Conservation (phyloP, 805 yeast species). For the Helenozyma baotianmanensis region DNA sequence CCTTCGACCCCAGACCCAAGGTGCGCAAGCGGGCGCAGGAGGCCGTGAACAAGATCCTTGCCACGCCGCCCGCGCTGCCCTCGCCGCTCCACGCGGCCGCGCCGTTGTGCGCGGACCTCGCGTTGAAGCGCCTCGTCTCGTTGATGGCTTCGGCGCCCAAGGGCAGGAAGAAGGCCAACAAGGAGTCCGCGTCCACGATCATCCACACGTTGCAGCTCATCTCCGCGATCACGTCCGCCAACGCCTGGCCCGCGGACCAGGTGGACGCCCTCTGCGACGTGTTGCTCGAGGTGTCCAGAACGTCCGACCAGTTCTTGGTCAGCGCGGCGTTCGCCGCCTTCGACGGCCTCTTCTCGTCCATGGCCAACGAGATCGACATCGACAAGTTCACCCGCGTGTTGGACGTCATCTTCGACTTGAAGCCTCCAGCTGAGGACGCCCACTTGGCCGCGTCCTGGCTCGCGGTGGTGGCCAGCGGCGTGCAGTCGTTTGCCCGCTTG, state of each 20-base stretch:
- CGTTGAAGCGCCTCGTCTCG: constrained; percentile 51
- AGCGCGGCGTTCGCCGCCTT: constrained; percentile 79
- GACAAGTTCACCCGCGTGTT: constrained; percentile 62
- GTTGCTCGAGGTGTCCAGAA: constrained; percentile 69
- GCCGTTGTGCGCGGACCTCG: constrained; percentile 61
- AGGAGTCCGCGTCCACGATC: constrained; percentile 51
- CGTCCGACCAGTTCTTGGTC: constrained; percentile 82
- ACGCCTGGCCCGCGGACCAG: constrained; percentile 75
- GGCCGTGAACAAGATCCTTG: constrained; percentile 63
- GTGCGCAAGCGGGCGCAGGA: constrained; percentile 94
- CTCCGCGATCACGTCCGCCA: constrained; percentile 63
- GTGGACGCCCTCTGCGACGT: constrained; percentile 72
- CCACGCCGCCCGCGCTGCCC: constrained; percentile 72
- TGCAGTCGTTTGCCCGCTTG: constrained; percentile 33
- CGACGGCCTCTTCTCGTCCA: constrained; percentile 69
- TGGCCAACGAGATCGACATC: constrained; percentile 55
- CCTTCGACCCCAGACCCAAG: constrained; percentile 88
- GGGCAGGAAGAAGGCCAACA: constrained; percentile 33
- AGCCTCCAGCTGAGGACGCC: constrained; percentile 77
- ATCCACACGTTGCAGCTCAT: constrained; percentile 78
- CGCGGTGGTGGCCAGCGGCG: constrained; percentile 87
- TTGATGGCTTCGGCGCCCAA: constrained; percentile 34
- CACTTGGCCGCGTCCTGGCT: constrained; percentile 93
- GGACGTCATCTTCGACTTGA: constrained; percentile 68
- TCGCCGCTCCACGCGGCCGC: constrained; percentile 75